Evolutionary conservation across 768 basidiomycete genomes (phyloP).

Genomic region (Clitopilus hobsonii): DNA sequence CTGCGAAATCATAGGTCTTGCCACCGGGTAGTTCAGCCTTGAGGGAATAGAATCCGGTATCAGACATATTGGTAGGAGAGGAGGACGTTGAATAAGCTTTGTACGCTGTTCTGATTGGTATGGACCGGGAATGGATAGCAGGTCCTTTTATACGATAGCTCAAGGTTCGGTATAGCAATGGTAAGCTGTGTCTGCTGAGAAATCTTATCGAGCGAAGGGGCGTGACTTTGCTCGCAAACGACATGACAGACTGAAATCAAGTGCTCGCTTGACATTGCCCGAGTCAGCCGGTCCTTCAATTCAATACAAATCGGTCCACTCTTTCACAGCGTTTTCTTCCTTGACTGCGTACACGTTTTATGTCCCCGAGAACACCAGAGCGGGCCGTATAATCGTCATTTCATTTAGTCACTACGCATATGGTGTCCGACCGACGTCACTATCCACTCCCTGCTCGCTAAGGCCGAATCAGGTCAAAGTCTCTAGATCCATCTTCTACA

Average conservation of each 20-base stretch:
- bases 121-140: conserved; percentile 3
- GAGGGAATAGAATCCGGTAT: conserved; percentile 55
- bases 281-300: background rate
- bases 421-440: background rate
- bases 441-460: conserved; percentile 2
- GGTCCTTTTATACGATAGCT: background rate
- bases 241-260: background rate
- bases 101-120: conserved; percentile 5
- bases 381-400: too few species aligned
- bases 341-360: too few species aligned
- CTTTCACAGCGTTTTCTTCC: background rate
- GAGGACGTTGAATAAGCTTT: conserved; percentile 1
- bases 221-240: conserved; percentile 1
- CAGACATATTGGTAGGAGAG: conserved; percentile 2
- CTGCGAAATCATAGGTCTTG: conserved; percentile 54
- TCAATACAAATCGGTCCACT: background rate
- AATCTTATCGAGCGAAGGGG: conserved; percentile 18
- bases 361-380: too few species aligned
- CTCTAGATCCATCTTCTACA: conserved; percentile 37
- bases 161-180: conserved; percentile 4
- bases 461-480: conserved; percentile 1
- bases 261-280: background rate
- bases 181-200: conserved; percentile 20
- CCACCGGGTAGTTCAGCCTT: conserved; percentile 59
- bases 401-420: too few species aligned